phyloP scores from a whole-genome alignment of 2,329 filamentous ascomycete genomes.

The Neospermospora avenae region DNA sequence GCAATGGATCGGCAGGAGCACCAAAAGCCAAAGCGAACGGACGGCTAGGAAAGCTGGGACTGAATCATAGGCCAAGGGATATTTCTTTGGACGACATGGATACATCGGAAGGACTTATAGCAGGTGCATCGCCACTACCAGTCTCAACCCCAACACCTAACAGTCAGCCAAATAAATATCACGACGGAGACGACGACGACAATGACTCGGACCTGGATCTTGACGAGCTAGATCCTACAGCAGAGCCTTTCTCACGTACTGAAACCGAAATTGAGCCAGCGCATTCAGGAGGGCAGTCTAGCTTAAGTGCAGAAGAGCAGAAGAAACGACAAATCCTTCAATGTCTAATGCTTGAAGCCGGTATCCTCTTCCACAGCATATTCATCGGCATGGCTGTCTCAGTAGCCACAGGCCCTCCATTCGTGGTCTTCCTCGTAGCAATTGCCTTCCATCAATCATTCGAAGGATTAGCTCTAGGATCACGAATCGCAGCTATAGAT shows the following conservation, averaged over 20 bases:
- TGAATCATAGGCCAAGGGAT: conserved; percentile 43
- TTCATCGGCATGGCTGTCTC: conserved; percentile 87
- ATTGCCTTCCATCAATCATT: conserved; percentile 87
- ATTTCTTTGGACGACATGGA: conserved; percentile 52
- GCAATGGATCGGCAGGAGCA: conserved; percentile 18
- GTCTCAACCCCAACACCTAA: conserved; percentile 45
- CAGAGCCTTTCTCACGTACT: conserved; percentile 32
- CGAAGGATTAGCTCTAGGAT: conserved; percentile 81
- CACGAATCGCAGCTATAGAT: conserved; percentile 77
- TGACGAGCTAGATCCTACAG: conserved; percentile 54
- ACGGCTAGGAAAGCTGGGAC: conserved; percentile 29
- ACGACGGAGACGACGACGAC: conserved; percentile 33
- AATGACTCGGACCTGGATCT: conserved; percentile 56
- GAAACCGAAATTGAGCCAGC: conserved; percentile 18
- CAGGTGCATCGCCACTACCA: conserved; percentile 56
- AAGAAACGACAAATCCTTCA: conserved; percentile 68
- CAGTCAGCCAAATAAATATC: conserved; percentile 27
- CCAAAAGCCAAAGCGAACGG: conserved; percentile 27
- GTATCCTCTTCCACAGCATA: conserved; percentile 80
- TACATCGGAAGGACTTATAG: conserved; percentile 52
- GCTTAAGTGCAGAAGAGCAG: conserved; percentile 46
- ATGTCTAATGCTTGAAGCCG: conserved; percentile 75
- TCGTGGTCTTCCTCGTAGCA: conserved; percentile 75
- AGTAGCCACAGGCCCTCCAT: conserved; percentile 74
- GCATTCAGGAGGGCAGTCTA: conserved; percentile 32